Base-by-base conservation (phyloP, 2,329 filamentous ascomycete genomes). In the Pestalotiopsis sp. region DNA sequence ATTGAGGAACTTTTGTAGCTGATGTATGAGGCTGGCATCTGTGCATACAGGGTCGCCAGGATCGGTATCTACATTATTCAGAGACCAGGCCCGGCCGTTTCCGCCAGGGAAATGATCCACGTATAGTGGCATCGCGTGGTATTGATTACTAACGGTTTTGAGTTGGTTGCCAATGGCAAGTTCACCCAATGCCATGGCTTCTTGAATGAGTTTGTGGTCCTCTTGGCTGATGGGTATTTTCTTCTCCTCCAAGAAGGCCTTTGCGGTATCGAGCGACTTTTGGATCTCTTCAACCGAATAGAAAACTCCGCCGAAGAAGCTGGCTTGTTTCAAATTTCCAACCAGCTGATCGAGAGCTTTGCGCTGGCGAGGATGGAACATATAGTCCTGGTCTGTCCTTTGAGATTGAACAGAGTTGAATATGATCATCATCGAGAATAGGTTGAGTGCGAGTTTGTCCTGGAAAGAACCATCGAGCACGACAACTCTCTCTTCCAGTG, bases 381-480 rank as follows among this genome's bases (percentile, higher is more conserved):
- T 91, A 76, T 97, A 98, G 77, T 98, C 95, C 67, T 88, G 84
- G 74, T 95, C 95, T 0, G 87, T 90, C 12, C 95, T 86, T 76
- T 98, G 93, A 4, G 94, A 97, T 27, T 95, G 95, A 0, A 98
- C 90, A 0, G 94, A 90, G 76, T 98, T 98, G 72, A 93, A 91
- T 1, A 93, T 91, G 61, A 98, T 88, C 76, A 93, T 90, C 80
- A 96, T 92, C 0, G 93, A 88, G 76, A 98, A 98, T 1, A 97
- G 81, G 72, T 97, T 97, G 31, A 95, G 85, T 0, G 91, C 93
- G 11, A 97, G 79, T 75, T 91, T 93, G 78, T 98, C 95, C 75
- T 95, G 94, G 74, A 91, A 93, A 1, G 91, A 95, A 0, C 94
- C 94, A 70, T 96, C 89, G 1, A 98, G 84, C 66, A 91, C 86